Conservation (phyloP, 2,329 filamentous ascomycete species). For the Colletotrichum plurivorum region DNA sequence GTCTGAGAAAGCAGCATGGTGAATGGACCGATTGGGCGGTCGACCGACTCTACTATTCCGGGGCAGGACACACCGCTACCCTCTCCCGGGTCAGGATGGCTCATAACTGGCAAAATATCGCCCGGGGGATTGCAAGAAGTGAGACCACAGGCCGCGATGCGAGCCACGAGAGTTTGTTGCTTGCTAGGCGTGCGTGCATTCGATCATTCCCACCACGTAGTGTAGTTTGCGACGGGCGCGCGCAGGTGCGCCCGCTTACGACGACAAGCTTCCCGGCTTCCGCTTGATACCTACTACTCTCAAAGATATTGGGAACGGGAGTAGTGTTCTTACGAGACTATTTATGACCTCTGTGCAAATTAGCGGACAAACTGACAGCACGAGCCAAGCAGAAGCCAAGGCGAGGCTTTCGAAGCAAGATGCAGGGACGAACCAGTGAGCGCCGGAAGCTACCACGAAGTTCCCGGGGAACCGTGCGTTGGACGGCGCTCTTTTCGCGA, state of each 20-base stretch:
- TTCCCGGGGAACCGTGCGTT: slow-evolving; percentile 26
- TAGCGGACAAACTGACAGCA: slow-evolving; percentile 14
- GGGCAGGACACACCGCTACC: slow-evolving; percentile 29
- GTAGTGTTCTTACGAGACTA: neutral
- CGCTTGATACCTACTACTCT: slow-evolving; percentile 8
- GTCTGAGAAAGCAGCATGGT: slow-evolving; percentile 25
- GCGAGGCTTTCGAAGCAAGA: slow-evolving; percentile 18
- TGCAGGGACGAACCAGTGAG: slow-evolving; percentile 26
- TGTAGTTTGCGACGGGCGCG: slow-evolving; percentile 18
- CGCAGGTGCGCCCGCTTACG: slow-evolving; percentile 21
- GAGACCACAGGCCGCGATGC: slow-evolving; percentile 19
- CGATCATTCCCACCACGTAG: slow-evolving; percentile 1
- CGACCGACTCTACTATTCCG: neutral
- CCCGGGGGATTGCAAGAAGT: slow-evolving; percentile 12
- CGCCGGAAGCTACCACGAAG: slow-evolving; percentile 17
- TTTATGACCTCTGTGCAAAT: neutral
- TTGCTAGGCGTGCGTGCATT: neutral
- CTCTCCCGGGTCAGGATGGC: neutral
- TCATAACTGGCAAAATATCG: slow-evolving; percentile 16
- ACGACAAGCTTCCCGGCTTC: slow-evolving; percentile 22
- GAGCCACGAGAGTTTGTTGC: slow-evolving; percentile 4
- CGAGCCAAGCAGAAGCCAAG: slow-evolving; percentile 11
- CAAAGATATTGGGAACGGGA: neutral
- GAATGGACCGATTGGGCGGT: slow-evolving; percentile 24
- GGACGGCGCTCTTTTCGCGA: neutral